Conservation (phyloP, 352 stramenopile genomes). For the Chrysophaeum taylorii region DNA sequence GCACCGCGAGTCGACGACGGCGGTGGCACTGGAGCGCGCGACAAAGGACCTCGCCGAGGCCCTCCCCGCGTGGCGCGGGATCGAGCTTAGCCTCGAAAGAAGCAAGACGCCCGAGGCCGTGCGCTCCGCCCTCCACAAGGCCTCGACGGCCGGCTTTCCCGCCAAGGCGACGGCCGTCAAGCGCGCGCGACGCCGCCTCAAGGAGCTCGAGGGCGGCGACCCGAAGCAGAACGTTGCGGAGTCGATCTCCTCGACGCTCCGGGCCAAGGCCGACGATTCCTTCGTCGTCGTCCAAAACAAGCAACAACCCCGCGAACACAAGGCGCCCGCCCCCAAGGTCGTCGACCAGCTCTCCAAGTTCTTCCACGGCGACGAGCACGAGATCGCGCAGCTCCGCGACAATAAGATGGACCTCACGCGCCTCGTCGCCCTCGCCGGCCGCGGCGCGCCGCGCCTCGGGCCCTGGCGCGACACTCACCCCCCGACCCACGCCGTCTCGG, state of each 20-base stretch:
- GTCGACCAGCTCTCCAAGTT: background rate
- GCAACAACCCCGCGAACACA: too few relatives aligned
- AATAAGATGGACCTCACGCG: background rate
- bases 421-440: background rate
- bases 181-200: background rate
- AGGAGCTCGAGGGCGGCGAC: background rate
- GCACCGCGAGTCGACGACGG: too few relatives aligned
- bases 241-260: too few relatives aligned
- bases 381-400: background rate
- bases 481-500: background rate
- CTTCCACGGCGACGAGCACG: conserved; percentile 1
- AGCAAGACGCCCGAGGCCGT: background rate
- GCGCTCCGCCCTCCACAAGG: background rate
- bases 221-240: too few relatives aligned
- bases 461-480: background rate
- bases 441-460: background rate
- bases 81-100: background rate
- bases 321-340: background rate
- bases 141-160: background rate
- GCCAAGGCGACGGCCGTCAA: conserved; percentile 2
- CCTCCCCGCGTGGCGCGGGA: background rate
- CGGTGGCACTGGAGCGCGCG: background rate
- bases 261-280: background rate
- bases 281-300: background rate
- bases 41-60: background rate